Conservation (phyloP, 2,329 filamentous ascomycete species). For the Hypoxylon sp. region DNA sequence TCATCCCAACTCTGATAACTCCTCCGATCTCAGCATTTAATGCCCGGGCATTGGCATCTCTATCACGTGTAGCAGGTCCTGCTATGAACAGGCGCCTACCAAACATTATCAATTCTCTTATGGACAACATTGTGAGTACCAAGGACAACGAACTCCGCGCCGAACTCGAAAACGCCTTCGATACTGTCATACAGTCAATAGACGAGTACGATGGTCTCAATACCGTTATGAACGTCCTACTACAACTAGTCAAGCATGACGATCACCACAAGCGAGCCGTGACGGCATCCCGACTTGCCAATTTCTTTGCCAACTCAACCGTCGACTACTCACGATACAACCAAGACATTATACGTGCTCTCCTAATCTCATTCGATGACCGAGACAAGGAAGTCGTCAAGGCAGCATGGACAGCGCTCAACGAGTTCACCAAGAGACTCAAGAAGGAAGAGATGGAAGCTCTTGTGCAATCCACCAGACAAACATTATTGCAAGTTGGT, state of each 20-base stretch:
- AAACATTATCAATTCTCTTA: constrained; percentile 90
- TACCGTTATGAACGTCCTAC: constrained; percentile 93
- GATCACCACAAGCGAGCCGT: constrained; percentile 87
- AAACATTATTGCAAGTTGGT: constrained; percentile 89
- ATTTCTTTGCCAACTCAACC: constrained; percentile 84
- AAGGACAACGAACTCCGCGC: constrained; percentile 79
- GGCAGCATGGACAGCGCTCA: constrained; percentile 88
- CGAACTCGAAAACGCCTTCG: constrained; percentile 86
- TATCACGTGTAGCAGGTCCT: constrained; percentile 90
- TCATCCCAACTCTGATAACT: constrained; percentile 92
- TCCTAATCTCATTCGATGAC: constrained; percentile 95
- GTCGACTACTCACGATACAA: constrained; percentile 97
- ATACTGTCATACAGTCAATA: constrained; percentile 90
- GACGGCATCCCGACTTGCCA: constrained; percentile 84
- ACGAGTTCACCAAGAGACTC: constrained; percentile 87
- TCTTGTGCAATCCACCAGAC: constrained; percentile 86
- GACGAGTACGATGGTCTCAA: constrained; percentile 98
- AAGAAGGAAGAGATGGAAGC: constrained; percentile 99
- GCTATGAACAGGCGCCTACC: constrained; percentile 93
- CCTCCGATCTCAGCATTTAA: constrained; percentile 96
- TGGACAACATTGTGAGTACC: constrained; percentile 89
- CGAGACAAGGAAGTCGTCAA: constrained; percentile 87
- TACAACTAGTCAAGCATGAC: constrained; percentile 90
- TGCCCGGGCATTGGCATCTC: constrained; percentile 90
- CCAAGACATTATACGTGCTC: constrained; percentile 90